phyloP scores from a whole-genome alignment of 2,329 filamentous ascomycete genomes.

The Alternaria triticina region DNA sequence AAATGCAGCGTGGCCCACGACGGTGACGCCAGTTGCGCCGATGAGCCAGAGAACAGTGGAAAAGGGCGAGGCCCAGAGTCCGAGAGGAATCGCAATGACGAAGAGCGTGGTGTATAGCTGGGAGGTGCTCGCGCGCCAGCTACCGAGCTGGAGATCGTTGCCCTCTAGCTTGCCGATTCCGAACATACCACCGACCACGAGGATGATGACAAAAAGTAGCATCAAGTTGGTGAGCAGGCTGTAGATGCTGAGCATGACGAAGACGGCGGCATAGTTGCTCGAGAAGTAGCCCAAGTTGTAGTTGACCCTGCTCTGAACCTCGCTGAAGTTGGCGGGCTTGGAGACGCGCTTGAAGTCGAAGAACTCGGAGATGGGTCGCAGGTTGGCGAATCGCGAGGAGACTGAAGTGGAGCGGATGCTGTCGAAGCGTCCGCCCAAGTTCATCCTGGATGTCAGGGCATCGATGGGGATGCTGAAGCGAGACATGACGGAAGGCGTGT shows the following conservation, averaged over 20 bases:
- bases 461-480: conserved; percentile 93
- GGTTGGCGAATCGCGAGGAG: conserved; percentile 84
- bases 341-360: conserved; percentile 94
- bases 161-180: conserved; percentile 90
- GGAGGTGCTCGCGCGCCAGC: conserved; percentile 81
- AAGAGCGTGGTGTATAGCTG: conserved; percentile 93
- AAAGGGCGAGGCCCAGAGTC: conserved; percentile 84
- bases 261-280: conserved; percentile 95
- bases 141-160: conserved; percentile 84
- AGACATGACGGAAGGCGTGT: conserved; percentile 64
- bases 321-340: conserved; percentile 89
- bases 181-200: conserved; percentile 86
- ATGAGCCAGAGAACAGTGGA: conserved; percentile 91
- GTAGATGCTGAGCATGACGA: conserved; percentile 95
- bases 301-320: conserved; percentile 90
- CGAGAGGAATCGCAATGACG: conserved; percentile 81
- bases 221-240: conserved; percentile 85
- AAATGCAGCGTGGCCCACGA: conserved; percentile 91
- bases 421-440: conserved; percentile 83
- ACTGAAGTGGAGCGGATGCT: conserved; percentile 81
- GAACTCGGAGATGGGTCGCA: conserved; percentile 91
- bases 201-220: conserved; percentile 89
- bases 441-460: conserved; percentile 87
- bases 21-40: conserved; percentile 90
- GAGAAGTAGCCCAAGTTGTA: conserved; percentile 98